Conservation (phyloP, 176 grass and related monocot genomes). For the Zoysia japonica region DNA sequence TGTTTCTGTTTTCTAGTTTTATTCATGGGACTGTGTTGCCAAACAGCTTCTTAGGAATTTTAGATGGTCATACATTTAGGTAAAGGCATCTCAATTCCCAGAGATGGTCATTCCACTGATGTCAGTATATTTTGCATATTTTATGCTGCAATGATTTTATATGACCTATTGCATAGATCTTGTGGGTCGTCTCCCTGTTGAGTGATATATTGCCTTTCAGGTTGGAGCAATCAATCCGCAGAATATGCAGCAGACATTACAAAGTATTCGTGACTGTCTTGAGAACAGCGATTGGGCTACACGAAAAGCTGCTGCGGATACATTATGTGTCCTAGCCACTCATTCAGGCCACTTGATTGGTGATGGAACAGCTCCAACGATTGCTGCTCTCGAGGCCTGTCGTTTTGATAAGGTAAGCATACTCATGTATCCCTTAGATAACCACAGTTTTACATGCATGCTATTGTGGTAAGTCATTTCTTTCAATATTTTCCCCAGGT, state of each 20-base stretch:
- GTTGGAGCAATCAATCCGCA: constrained; percentile 91
- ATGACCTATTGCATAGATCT: not conserved
- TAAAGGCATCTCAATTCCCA: not conserved
- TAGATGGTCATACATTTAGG: not conserved
- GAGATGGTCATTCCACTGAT: not conserved
- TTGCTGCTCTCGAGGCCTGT: constrained; percentile 79
- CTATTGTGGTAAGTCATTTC: constrained; percentile 18
- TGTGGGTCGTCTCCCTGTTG: constrained; percentile 18
- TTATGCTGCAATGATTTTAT: constrained; percentile 21
- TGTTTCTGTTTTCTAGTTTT: not conserved
- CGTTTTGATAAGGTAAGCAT: constrained; percentile 95
- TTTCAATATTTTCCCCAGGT: constrained; percentile 54
- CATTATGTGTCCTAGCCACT: constrained; percentile 74
- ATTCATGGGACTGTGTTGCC: not conserved
- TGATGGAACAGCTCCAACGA: constrained; percentile 65
- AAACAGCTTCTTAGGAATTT: constrained; percentile 17
- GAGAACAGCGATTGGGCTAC: constrained; percentile 94
- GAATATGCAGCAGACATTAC: constrained; percentile 83
- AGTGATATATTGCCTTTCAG: constrained; percentile 50
- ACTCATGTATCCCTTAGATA: constrained; percentile 31
- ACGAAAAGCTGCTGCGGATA: constrained; percentile 92
- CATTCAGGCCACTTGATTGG: constrained; percentile 76
- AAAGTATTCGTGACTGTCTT: constrained; percentile 85
- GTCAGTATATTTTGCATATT: constrained; percentile 6
- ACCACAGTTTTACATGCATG: not conserved